These are phyloP conservation scores for Hortaea sp. DNA, from an alignment of 2,329 filamentous ascomycete species.

Conservation along the genomic window DNA sequence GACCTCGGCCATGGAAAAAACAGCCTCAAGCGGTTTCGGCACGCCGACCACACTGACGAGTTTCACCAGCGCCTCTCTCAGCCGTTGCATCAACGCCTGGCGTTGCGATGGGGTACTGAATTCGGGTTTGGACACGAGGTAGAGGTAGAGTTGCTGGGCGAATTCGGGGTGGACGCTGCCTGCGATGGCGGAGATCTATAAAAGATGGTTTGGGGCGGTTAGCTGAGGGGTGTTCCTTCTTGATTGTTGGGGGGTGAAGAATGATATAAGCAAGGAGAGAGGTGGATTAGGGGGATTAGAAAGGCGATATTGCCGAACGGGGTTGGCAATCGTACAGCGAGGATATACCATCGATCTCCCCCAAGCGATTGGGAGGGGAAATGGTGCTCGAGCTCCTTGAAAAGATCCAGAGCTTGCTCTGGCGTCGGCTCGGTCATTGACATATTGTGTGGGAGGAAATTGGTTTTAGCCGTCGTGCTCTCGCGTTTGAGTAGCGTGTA, in stretches of 20 bases:
- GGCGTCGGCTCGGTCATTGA: slow-evolving; percentile 25
- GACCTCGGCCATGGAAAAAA: slow-evolving; percentile 44
- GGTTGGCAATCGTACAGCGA: slow-evolving; percentile 25
- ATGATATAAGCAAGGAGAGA: no score
- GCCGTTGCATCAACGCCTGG: slow-evolving; percentile 38
- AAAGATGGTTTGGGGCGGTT: no score
- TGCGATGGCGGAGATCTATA: slow-evolving; percentile 36
- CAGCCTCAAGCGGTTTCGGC: slow-evolving; percentile 52
- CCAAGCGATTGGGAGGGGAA: slow-evolving; percentile 36
- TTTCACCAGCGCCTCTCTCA: slow-evolving; percentile 52
- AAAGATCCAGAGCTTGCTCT: slow-evolving; percentile 31
- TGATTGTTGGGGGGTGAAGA: no score
- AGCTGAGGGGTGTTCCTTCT: not conserved
- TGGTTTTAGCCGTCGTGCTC: no score
- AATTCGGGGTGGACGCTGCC: slow-evolving; percentile 44
- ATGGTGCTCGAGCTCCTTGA: slow-evolving; percentile 32
- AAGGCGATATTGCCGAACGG: no score
- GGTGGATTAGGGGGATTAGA: not conserved
- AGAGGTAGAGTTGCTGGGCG: slow-evolving; percentile 45
- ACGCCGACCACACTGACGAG: slow-evolving; percentile 49
- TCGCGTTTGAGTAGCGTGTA: no score
- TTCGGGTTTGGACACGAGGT: slow-evolving; percentile 42
- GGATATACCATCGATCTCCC: slow-evolving; percentile 37
- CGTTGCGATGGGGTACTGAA: slow-evolving; percentile 35
- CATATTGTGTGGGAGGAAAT: slow-evolving; percentile 3